Percentiles rank a stretch among this genome's conserved stretches.
Conservation (phyloP, 2,329 filamentous ascomycete species). For the Colletotrichum sp. region DNA sequence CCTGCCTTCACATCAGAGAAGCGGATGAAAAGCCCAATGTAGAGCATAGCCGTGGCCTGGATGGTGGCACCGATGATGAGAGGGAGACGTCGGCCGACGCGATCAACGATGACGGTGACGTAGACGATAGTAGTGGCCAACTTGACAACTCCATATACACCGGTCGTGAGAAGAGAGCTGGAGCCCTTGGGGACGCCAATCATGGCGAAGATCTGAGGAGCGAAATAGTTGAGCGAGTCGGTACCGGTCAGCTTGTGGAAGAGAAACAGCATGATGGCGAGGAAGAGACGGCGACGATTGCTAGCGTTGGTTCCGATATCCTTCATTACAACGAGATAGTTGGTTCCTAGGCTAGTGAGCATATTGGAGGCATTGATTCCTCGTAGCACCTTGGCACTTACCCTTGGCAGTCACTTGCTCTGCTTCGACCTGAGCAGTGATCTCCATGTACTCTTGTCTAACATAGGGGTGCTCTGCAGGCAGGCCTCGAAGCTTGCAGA, state of each 20-base stretch:
- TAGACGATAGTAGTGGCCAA: slow-evolving; percentile 26
- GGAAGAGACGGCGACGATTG: slow-evolving; percentile 37
- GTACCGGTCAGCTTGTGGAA: slow-evolving; percentile 48
- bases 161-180: slow-evolving; percentile 38
- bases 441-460: slow-evolving; percentile 20
- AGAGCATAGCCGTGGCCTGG: slow-evolving; percentile 28
- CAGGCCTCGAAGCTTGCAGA: slow-evolving; percentile 39
- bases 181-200: slow-evolving; percentile 38
- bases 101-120: slow-evolving; percentile 32
- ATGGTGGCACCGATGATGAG: slow-evolving; percentile 28
- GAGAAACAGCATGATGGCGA: slow-evolving; percentile 38
- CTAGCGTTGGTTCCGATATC: slow-evolving; percentile 32
- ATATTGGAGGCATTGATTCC: neutral
- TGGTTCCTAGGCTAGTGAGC: slow-evolving; percentile 1
- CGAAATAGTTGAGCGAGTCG: slow-evolving; percentile 44
- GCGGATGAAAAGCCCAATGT: slow-evolving; percentile 35
- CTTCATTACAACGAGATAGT: slow-evolving; percentile 38
- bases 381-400: neutral
- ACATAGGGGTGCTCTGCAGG: slow-evolving; percentile 20
- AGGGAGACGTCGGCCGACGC: slow-evolving; percentile 31
- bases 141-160: slow-evolving; percentile 32
- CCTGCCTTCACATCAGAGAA: slow-evolving; percentile 33
- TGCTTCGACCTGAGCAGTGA: slow-evolving; percentile 14
- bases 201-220: slow-evolving; percentile 42
- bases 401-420: slow-evolving; percentile 7